Evolutionary conservation across 495 filamentous ascomycete species (phyloP), one percentile per base, ranked within the genome.

Genomic region (Letharia lupina): DNA sequence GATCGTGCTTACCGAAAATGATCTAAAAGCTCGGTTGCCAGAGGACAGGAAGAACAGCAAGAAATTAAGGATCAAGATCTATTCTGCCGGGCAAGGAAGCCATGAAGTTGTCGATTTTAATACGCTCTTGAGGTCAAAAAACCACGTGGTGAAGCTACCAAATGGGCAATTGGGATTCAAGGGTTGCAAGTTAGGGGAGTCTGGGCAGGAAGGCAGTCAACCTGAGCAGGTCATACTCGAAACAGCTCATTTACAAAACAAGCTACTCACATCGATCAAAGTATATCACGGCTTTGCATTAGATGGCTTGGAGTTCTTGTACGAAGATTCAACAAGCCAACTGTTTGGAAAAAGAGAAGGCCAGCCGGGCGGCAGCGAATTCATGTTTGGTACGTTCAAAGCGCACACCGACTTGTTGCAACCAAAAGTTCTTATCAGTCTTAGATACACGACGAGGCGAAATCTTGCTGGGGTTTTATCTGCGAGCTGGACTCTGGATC

Each of bases 221-320:
- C 82, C 87, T 0, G 80, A 90, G 50, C 86, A 97, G 70, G 65
- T 96, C 60, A 76, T 97, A 28, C 83, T 97, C 41, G 83, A 89
- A 39, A 89, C 86, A 69, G 81, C 86, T 16, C 77, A 87, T 47
- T 79, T 83, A 28, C 85, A 87, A 54, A 89, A 84, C 16, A 88
- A 92, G 68, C 81, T 97, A 42, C 78, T 97, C 67, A 87, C 83
- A 0, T 83, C 83, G 11, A 83, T 97, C 60, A 83, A 85, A 50
- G 77, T 97, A 10, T 96, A 91, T 69, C 88, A 93, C 70, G 91
- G 89, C 1, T 76, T 78, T 65, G 87, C 89, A 10, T 67, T 98
- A 60, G 90, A 96, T 73, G 94, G 94, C 0, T 69, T 98, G 15
- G 94, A 97, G 72, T 97, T 98, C 73, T 82, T 88, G 66, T 98